These are phyloP conservation scores for Pseudofabraea citricarpa DNA, from an alignment of 2,329 filamentous ascomycete genomes.

Conservation along the genomic window DNA sequence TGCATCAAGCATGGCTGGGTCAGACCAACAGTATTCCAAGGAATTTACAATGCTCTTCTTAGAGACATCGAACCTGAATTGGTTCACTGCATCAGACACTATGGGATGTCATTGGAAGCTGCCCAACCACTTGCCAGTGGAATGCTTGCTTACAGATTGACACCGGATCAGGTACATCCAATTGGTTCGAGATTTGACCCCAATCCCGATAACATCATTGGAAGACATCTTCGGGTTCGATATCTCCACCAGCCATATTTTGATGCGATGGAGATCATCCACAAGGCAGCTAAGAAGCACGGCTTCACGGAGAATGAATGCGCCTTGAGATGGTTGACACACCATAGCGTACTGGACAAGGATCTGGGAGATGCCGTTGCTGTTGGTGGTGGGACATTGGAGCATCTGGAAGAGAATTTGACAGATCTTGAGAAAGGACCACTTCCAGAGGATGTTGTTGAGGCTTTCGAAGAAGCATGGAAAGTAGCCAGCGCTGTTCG, in stretches of 20 bases:
- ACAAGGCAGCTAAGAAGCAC: conserved; percentile 63
- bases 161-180: conserved; percentile 35
- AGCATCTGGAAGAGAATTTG: conserved; percentile 55
- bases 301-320: conserved; percentile 66
- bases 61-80: conserved; percentile 57
- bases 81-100: conserved; percentile 51
- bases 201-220: conserved; percentile 42
- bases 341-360: conserved; percentile 59
- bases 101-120: conserved; percentile 55
- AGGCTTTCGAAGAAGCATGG: conserved; percentile 77
- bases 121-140: conserved; percentile 55
- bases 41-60: conserved; percentile 25
- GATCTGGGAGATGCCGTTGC: conserved; percentile 53
- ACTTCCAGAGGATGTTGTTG: conserved; percentile 69
- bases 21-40: conserved; percentile 31
- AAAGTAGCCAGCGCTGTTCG: conserved; percentile 54
- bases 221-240: conserved; percentile 45
- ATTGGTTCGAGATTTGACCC: conserved; percentile 26
- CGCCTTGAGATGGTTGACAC: conserved; percentile 69
- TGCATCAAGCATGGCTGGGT: conserved; percentile 28
- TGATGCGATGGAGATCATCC: conserved; percentile 62
- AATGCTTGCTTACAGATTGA: conserved; percentile 41
- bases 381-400: conserved; percentile 52
- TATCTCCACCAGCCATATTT: conserved; percentile 62
- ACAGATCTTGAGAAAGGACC: conserved; percentile 62